Evolutionary conservation across 2,329 filamentous ascomycete species (phyloP).

Genomic region (Colletotrichum truncatum): DNA sequence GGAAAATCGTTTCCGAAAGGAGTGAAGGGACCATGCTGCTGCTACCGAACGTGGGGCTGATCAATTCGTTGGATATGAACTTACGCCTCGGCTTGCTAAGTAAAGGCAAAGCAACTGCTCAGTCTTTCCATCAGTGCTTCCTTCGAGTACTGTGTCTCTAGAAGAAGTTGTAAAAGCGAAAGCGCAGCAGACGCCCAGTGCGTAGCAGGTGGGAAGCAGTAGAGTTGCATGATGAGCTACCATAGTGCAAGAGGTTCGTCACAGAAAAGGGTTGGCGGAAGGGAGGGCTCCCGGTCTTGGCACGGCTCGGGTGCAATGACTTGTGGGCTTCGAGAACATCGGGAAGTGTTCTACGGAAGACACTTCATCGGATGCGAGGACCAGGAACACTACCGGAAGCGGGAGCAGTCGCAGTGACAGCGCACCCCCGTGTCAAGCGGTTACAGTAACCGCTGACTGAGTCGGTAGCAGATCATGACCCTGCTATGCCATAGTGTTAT

Average conservation of each 20-base stretch:
- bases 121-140: neutral
- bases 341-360: neutral
- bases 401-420: neutral
- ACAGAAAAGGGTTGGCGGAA: constrained; percentile 7
- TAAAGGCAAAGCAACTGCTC: too few species aligned
- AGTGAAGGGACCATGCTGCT: neutral
- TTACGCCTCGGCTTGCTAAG: too few species aligned
- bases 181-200: neutral
- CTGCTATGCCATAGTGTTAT: neutral
- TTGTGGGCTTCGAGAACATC: constrained; percentile 23
- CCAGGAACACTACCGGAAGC: neutral
- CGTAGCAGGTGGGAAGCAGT: neutral
- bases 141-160: neutral
- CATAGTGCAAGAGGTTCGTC: constrained; percentile 22
- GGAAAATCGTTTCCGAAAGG: neutral
- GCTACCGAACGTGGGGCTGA: neutral
- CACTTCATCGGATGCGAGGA: constrained; percentile 3
- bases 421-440: neutral
- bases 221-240: neutral
- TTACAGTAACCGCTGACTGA: neutral
- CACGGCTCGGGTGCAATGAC: neutral
- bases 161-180: neutral
- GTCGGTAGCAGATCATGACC: constrained; percentile 15
- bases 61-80: neutral
- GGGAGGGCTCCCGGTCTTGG: constrained; percentile 17